Evolutionary conservation across 768 basidiomycete species (phyloP).

Genomic region (Tremella mesenterica): DNA sequence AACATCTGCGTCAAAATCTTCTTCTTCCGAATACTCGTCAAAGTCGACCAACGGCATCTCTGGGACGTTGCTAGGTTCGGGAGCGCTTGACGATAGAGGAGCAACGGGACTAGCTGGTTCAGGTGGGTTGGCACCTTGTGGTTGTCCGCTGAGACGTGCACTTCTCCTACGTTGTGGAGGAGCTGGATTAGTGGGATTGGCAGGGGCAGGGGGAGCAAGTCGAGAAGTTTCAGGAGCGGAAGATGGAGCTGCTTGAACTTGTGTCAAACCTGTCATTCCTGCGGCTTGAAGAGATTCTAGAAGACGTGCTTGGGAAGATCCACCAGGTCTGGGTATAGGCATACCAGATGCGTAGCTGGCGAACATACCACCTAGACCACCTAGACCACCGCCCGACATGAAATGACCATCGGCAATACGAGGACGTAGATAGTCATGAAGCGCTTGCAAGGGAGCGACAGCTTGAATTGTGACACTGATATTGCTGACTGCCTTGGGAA

Average conservation of each 20-base stretch:
- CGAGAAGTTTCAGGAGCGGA: conserved; percentile 29
- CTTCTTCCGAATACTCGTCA: conserved; percentile 55
- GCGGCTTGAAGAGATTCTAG: conserved; percentile 28
- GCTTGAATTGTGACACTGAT: conserved; percentile 97
- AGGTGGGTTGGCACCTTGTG: conserved; percentile 5
- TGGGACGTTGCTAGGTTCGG: conserved; percentile 26
- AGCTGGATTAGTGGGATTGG: conserved; percentile 38
- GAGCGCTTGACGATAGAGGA: conserved; percentile 12
- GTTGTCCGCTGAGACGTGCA: conserved; percentile 67
- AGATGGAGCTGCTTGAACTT: conserved; percentile 24
- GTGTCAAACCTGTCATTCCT: no score
- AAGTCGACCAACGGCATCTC: conserved; percentile 51
- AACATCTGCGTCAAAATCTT: conserved; percentile 50
- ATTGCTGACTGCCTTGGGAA: conserved; percentile 67
- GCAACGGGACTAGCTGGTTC: conserved; percentile 3
- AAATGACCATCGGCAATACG: conserved; percentile 30
- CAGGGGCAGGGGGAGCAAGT: conserved; percentile 40
- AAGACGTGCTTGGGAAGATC: conserved; percentile 33
- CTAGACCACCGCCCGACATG: conserved; percentile 10
- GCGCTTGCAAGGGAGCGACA: conserved; percentile 93
- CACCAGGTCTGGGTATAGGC: conserved; percentile 49
- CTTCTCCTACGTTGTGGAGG: conserved; percentile 61
- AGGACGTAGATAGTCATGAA: conserved; percentile 91
- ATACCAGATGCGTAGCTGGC: conserved; percentile 59
- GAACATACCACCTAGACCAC: conserved; percentile 73